Evolutionary conservation across 495 filamentous ascomycete genomes (phyloP), one percentile per base, ranked within the genome.

Genomic region (Hyaloscypha hepaticicola): DNA sequence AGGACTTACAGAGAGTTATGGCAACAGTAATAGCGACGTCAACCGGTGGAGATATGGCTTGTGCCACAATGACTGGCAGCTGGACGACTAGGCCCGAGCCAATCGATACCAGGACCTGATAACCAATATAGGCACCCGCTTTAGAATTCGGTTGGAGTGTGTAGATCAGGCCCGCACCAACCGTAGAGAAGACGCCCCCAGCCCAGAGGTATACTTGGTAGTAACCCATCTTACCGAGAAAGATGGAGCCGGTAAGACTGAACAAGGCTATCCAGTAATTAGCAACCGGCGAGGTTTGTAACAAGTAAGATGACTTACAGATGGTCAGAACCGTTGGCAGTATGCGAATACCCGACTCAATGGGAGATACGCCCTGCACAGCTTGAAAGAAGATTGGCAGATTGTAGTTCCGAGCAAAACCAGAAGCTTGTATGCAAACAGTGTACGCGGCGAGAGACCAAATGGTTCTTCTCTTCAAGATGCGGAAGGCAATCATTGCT

Each of bases 361-460:
- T 61, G 4, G 83, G 78, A 0, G 76, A 71, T 2, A 68, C 75
- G 4, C 76, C 78, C 60, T 79, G 77, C 67, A 86, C 81, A 5
- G 81, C 81, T 70, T 91, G 89, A 72, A 91, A 88, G 80, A 83
- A 90, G 50, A 90, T 80, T 0, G 85, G 85, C 0, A 88, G 69
- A 60, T 83, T 84, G 66, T 82, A 85, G n/a, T n/a, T n/a, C n/a
- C n/a, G 1, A 80, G 25, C 11, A 69, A 25, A 21, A 1, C 55
- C 61, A 11, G 59, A 69, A 27, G 14, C 53, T 56, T 29, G 1
- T 2, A 7, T 5, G 6, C 8, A 9, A 19, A 31, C 6, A 56
- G 53, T 33, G 31, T 56, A n/a, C n/a, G n/a, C n/a, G n/a, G n/a
- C 53, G 19, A 26, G 31, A 4, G 3, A 5, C 53, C 53, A 5